phyloP scores from a whole-genome alignment of 2,329 filamentous ascomycete species.

The Trichoderma brevicompactum region DNA sequence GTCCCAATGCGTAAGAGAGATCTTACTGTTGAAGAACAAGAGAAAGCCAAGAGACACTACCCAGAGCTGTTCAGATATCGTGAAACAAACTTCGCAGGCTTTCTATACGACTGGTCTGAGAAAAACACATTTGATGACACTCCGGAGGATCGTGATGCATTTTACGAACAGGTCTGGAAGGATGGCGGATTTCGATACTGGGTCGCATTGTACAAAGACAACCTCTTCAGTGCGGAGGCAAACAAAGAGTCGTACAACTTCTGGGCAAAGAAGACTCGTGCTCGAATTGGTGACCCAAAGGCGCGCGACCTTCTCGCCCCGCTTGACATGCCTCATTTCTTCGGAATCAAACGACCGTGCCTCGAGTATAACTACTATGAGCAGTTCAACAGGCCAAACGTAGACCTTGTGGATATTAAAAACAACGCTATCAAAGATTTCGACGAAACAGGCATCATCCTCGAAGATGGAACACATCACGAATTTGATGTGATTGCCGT shows the following conservation, averaged over 20 bases:
- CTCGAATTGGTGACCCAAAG: constrained; percentile 54
- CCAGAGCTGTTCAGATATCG: constrained; percentile 57
- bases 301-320: constrained; percentile 59
- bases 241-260: constrained; percentile 61
- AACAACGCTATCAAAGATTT: constrained; percentile 48
- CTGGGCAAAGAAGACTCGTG: constrained; percentile 57
- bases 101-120: constrained; percentile 60
- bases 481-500: constrained; percentile 52
- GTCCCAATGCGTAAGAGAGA: constrained; percentile 61
- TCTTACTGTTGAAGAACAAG: constrained; percentile 47
- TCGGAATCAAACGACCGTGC: constrained; percentile 56
- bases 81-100: constrained; percentile 60
- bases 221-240: constrained; percentile 49
- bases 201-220: constrained; percentile 59
- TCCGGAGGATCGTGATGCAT: constrained; percentile 52
- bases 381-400: constrained; percentile 50
- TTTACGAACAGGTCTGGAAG: constrained; percentile 55
- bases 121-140: constrained; percentile 60
- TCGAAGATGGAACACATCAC: constrained; percentile 47
- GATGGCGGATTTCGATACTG: constrained; percentile 61
- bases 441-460: constrained; percentile 47
- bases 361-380: constrained; percentile 52
- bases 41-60: constrained; percentile 50
- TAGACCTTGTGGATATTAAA: constrained; percentile 50
- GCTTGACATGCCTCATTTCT: constrained; percentile 55